Evolutionary conservation across 352 stramenopile species (phyloP), one percentile per base, ranked within the genome.

Genomic region (Blastocystis sp.): DNA sequence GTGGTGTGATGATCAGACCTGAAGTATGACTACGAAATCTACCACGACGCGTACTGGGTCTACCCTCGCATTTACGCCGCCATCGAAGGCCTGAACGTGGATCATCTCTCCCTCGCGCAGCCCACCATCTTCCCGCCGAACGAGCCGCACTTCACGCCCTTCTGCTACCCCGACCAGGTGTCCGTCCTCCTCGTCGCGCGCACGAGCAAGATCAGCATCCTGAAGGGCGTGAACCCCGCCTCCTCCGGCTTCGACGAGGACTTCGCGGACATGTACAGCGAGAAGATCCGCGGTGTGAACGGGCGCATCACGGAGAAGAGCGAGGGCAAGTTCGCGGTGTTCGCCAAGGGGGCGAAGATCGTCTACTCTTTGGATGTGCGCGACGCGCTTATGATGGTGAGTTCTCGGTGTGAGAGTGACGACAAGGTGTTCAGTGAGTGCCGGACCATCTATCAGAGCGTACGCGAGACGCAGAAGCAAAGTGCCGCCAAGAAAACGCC

Each of bases 171-270:
- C 9, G 38, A 69, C 10, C 24, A 48, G 24, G 11, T 42, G n/a
- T 34, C 42, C 21, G 66, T 76, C 3, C 68, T 84, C 17, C 34
- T 84, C 3, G 54, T 84, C 7, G 74, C n/a, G 34, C 57, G 60
- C n/a, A 6, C 69, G n/a, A 68, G 21, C 17, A 84, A 84, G 57
- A 28, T 84, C 19, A 57, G 74, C 4, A 69, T 84, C 11, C 28
- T 84, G 74, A 68, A 84, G 54, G 74, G 74, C 14, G 74, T 84
- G 52, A 68, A 62, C 60, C 52, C 74, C 10, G 52, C 74, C 19
- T 68, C 74, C 2, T 84, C 74, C 10, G 74, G 74, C 10, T 84
- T 84, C 34, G 74, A 84, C 24, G 74, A 84, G 45, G 74, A 84
- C 21, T 69, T 84, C 24, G 74, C 74, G 45, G 74, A 84, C 10